Percentiles rank a stretch among this genome's conserved stretches.
Evolutionary conservation across 2,329 filamentous ascomycete genomes (phyloP).

Genomic region (Ophiostoma himal-ulmi): DNA sequence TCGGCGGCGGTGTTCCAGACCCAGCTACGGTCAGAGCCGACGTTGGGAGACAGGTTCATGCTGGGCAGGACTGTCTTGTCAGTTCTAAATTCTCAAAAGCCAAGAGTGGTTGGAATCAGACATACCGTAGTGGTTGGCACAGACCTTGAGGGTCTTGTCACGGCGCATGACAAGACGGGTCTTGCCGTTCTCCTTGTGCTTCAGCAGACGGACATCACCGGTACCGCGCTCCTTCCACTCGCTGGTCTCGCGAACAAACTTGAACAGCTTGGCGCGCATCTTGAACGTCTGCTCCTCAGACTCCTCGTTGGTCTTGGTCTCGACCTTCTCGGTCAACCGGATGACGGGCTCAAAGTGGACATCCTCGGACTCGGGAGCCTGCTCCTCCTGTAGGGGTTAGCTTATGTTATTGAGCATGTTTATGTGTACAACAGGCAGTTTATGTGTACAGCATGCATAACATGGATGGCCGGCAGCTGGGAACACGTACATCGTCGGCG

Average conservation of each 20-base stretch:
- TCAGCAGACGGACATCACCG: constrained; percentile 89
- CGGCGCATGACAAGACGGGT: constrained; percentile 96
- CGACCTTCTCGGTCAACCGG: constrained; percentile 91
- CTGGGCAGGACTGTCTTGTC: constrained; percentile 72
- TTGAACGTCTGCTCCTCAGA: constrained; percentile 96
- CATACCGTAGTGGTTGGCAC: constrained; percentile 97
- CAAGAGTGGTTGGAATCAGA: not conserved
- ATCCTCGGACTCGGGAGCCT: constrained; percentile 79
- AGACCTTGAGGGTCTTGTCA: constrained; percentile 99
- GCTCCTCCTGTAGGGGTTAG: constrained; percentile 54
- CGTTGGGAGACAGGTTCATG: constrained; percentile 98
- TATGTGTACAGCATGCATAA: no score
- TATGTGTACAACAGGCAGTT: no score
- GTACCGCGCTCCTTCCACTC: constrained; percentile 99
- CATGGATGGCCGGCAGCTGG: constrained; percentile 23
- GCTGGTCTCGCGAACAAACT: constrained; percentile 82
- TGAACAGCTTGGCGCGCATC: constrained; percentile 99
- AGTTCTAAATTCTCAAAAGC: not conserved
- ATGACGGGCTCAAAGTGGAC: constrained; percentile 97
- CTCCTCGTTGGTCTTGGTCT: constrained; percentile 97
- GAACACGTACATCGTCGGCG: constrained; percentile 46
- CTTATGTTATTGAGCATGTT: not conserved
- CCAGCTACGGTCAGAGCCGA: constrained; percentile 97
- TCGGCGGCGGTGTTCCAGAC: constrained; percentile 98
- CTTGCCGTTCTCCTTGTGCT: constrained; percentile 99